Conservation (phyloP, 1,284 basidiomycete genomes). For the Sporisorium sorghi region DNA sequence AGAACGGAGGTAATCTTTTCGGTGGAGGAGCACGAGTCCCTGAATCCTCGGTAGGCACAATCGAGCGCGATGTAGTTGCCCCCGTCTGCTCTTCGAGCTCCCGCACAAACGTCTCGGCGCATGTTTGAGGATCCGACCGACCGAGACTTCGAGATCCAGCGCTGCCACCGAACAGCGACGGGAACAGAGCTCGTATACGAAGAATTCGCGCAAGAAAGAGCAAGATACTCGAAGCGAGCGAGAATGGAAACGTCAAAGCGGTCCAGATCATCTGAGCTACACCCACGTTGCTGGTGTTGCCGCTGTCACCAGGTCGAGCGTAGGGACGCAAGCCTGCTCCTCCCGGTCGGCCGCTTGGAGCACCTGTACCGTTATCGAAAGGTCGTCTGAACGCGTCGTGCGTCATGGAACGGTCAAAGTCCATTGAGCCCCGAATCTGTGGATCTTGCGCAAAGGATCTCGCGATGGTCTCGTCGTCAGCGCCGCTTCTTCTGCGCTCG, state of each 20-base stretch:
- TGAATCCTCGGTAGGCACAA: neutral
- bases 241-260: constrained; percentile 49
- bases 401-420: constrained; percentile 13
- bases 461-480: constrained; percentile 51
- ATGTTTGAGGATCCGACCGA: constrained; percentile 34
- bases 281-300: constrained; percentile 12
- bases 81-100: constrained; percentile 50
- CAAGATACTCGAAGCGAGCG: constrained; percentile 44
- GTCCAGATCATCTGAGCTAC: constrained; percentile 51
- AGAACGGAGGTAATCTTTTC: constrained; percentile 73
- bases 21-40: constrained; percentile 16
- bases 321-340: constrained; percentile 39
- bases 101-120: constrained; percentile 42
- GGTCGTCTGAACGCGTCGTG: neutral
- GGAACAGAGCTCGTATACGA: constrained; percentile 33
- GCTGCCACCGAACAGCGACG: constrained; percentile 27
- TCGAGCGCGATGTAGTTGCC: constrained; percentile 17
- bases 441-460: constrained; percentile 42
- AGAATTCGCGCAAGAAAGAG: constrained; percentile 45
- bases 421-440: constrained; percentile 31
- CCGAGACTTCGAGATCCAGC: constrained; percentile 1
- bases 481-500: constrained; percentile 45
- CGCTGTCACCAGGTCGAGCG: constrained; percentile 9
- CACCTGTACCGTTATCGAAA: constrained; percentile 10
- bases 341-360: constrained; percentile 22